These are phyloP conservation scores for Fusarium sacchari DNA, from an alignment of 2,329 filamentous ascomycete species.

Conservation along the genomic window DNA sequence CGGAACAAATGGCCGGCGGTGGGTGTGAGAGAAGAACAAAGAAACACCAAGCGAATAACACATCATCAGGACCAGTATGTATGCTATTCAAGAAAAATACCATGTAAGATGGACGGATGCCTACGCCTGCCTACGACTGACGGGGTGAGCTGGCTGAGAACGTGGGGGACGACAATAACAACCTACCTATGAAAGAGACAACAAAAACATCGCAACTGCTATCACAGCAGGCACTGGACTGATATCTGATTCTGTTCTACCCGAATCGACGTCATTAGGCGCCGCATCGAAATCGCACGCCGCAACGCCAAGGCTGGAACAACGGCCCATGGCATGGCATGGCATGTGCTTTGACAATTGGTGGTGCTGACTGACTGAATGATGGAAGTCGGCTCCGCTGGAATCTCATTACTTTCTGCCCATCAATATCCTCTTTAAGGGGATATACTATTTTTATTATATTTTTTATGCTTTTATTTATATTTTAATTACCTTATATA, in stretches of 20 bases:
- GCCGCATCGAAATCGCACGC: slow-evolving; percentile 11
- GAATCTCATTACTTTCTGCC: slow-evolving; percentile 22
- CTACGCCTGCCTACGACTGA: slow-evolving; percentile 10
- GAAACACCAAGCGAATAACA: slow-evolving; percentile 21
- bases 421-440: too few species aligned
- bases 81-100: slow-evolving; percentile 16
- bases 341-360: slow-evolving; percentile 37
- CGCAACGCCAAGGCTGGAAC: slow-evolving; percentile 35
- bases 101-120: slow-evolving; percentile 6
- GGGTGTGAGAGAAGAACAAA: slow-evolving; percentile 12
- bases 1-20: slow-evolving; percentile 6
- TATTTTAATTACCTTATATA: too few species aligned
- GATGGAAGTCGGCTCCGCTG: slow-evolving; percentile 27
- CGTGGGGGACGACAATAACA: slow-evolving; percentile 20
- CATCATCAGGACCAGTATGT: slow-evolving; percentile 19
- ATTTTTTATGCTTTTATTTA: too few species aligned
- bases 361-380: slow-evolving; percentile 17
- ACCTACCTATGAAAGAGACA: slow-evolving; percentile 24
- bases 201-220: slow-evolving; percentile 30
- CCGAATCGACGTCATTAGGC: slow-evolving; percentile 42
- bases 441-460: too few species aligned
- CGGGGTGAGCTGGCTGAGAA: slow-evolving; percentile 17
- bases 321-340: slow-evolving; percentile 31
- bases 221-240: slow-evolving; percentile 31
- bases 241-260: slow-evolving; percentile 29